A percentile compares a stretch with the other conserved stretches of the same genome.
These are phyloP conservation scores for Diaporthe destruens DNA, from an alignment of 2,329 filamentous ascomycete genomes.

Conservation along the genomic window DNA sequence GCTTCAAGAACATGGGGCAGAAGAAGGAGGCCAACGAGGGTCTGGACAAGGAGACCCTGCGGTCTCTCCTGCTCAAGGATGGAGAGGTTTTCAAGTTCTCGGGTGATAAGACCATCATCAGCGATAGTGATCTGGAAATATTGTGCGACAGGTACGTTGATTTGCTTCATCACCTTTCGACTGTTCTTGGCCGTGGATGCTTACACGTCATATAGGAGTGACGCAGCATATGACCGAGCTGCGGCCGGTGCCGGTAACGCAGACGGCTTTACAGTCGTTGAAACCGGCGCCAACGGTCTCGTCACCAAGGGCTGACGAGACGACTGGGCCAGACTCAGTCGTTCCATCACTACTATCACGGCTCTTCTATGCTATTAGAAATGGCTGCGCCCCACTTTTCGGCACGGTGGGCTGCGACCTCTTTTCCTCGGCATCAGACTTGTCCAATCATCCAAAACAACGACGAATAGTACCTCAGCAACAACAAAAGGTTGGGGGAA, in stretches of 20 bases:
- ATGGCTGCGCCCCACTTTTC: no score
- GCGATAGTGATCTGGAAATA: constrained; percentile 80
- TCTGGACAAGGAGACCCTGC: constrained; percentile 72
- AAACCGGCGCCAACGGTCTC: constrained; percentile 74
- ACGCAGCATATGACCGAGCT: constrained; percentile 75
- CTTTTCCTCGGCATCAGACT: neutral
- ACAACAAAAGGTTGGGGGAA: neutral
- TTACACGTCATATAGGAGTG: constrained; percentile 55
- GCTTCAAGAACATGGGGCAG: constrained; percentile 78
- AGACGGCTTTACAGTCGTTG: constrained; percentile 81
- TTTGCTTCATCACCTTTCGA: neutral
- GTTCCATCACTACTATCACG: neutral
- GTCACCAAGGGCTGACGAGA: constrained; percentile 19
- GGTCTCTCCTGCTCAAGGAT: constrained; percentile 75
- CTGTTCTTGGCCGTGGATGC: neutral
- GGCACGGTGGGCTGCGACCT: neutral
- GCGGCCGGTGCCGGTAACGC: constrained; percentile 83
- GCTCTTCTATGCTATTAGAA: neutral
- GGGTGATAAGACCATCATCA: constrained; percentile 75
- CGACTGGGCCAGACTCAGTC: neutral
- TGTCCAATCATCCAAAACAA: neutral
- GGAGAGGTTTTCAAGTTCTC: constrained; percentile 74
- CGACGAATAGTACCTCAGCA: constrained; percentile 56
- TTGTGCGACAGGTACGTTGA: constrained; percentile 76
- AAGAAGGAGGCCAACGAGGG: constrained; percentile 66